phyloP scores from a whole-genome alignment of 768 basidiomycete genomes.

The Tricholoma bakamatsutake region DNA sequence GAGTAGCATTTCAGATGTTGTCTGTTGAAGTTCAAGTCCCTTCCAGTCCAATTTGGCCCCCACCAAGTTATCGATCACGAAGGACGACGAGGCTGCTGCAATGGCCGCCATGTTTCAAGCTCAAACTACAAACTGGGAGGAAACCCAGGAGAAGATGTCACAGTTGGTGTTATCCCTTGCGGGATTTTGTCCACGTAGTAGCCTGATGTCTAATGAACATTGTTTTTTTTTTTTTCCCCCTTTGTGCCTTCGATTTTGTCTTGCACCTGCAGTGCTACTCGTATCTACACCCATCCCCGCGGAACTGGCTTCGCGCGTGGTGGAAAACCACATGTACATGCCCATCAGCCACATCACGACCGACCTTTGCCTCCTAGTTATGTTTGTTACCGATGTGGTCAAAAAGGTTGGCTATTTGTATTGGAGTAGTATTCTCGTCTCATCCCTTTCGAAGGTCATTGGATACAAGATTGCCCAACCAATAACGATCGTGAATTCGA shows the following conservation, averaged over 20 bases:
- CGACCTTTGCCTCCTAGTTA: conserved; percentile 89
- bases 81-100: conserved; percentile 86
- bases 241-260: conserved; percentile 20
- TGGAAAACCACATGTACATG: conserved; percentile 50
- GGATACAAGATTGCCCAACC: conserved; percentile 99
- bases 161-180: conserved; percentile 78
- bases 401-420: conserved; percentile 65
- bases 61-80: conserved; percentile 37
- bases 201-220: conserved; percentile 66
- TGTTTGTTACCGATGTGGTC: conserved; percentile 97
- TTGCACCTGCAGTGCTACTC: conserved; percentile 51
- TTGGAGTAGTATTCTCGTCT: conserved; percentile 6
- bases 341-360: conserved; percentile 45
- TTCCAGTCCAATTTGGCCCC: conserved; percentile 21
- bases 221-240: conserved; percentile 37
- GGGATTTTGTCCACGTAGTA: conserved; percentile 64
- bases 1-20: conserved; percentile 13
- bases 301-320: conserved; percentile 59
- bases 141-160: conserved; percentile 99
- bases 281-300: conserved; percentile 60
- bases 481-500: conserved; percentile 95
- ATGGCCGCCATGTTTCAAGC: conserved; percentile 99
- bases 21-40: conserved; percentile 3
- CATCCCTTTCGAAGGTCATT: conserved; percentile 64
- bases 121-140: conserved; percentile 93